These are phyloP conservation scores for Colletotrichum falcatum DNA, from an alignment of 2,329 filamentous ascomycete species.

Conservation along the genomic window DNA sequence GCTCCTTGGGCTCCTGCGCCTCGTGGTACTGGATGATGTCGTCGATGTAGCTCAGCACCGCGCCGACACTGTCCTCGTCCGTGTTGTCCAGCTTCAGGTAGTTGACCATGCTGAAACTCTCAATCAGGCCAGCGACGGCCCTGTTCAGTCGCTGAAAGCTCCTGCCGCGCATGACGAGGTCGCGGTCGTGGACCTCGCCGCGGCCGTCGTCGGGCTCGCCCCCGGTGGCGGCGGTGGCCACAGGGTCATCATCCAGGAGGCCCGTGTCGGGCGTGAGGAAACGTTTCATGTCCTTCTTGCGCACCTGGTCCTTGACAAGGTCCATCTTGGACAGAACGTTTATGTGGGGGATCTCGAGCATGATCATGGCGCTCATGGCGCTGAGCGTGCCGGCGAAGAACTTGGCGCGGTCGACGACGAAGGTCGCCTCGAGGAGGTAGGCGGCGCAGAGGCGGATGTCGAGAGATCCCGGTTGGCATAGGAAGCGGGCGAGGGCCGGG, in stretches of 20 bases:
- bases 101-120: slow-evolving; percentile 98
- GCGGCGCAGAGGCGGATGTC: slow-evolving; percentile 94
- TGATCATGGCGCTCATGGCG: slow-evolving; percentile 99
- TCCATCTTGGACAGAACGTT: slow-evolving; percentile 99
- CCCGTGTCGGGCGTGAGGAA: slow-evolving; percentile 89
- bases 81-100: slow-evolving; percentile 91
- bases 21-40: slow-evolving; percentile 95
- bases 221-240: slow-evolving; percentile 6
- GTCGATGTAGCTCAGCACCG: slow-evolving; percentile 90
- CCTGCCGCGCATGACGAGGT: slow-evolving; percentile 81
- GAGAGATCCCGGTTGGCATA: slow-evolving; percentile 82
- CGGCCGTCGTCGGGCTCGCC: slow-evolving; percentile 62
- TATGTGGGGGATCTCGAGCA: slow-evolving; percentile 96
- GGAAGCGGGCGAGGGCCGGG: slow-evolving; percentile 83
- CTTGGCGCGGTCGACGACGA: slow-evolving; percentile 94
- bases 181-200: slow-evolving; percentile 72
- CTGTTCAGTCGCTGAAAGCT: slow-evolving; percentile 87
- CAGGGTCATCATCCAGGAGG: slow-evolving; percentile 82
- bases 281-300: slow-evolving; percentile 87
- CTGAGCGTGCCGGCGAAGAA: slow-evolving; percentile 96
- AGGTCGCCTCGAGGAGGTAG: slow-evolving; percentile 95
- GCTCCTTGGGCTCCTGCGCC: slow-evolving; percentile 90
- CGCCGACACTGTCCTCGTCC: slow-evolving; percentile 90
- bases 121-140: slow-evolving; percentile 90
- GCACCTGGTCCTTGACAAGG: slow-evolving; percentile 88